Conservation (phyloP, 345 rosid species). For the Hevea brasiliensis region DNA sequence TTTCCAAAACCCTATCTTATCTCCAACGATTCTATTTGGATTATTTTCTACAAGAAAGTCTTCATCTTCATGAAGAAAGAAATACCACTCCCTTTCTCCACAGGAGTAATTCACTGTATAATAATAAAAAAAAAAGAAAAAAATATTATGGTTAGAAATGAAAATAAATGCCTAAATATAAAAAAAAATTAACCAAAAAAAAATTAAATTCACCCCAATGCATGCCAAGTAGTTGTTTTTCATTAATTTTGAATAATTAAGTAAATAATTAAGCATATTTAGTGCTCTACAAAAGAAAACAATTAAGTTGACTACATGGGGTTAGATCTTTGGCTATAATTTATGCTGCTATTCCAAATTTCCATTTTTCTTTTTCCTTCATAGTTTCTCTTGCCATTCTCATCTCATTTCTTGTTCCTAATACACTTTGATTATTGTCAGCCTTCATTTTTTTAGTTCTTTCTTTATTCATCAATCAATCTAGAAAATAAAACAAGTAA, state of each 20-base stretch:
- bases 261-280: too few relatives aligned
- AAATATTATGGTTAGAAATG: not conserved
- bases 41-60: not conserved
- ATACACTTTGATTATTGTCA: too few relatives aligned
- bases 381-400: too few relatives aligned
- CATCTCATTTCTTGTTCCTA: too few relatives aligned
- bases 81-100: conserved; percentile 24
- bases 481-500: too few relatives aligned
- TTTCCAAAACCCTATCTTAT: conserved; percentile 34
- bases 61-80: conserved; percentile 17
- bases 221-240: not conserved
- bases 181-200: too few relatives aligned
- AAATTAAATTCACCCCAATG: too few relatives aligned
- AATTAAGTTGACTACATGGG: not conserved
- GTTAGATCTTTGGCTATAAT: not conserved
- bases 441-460: too few relatives aligned
- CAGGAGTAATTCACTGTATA: not conserved
- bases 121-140: not conserved
- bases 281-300: not conserved
- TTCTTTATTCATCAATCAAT: too few relatives aligned
- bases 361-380: too few relatives aligned
- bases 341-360: too few relatives aligned
- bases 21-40: not conserved
- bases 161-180: not conserved
- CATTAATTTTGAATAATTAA: too few relatives aligned